These are phyloP conservation scores for Clavariopsis aquatica DNA, from an alignment of 495 filamentous ascomycete genomes.

Conservation along the genomic window DNA sequence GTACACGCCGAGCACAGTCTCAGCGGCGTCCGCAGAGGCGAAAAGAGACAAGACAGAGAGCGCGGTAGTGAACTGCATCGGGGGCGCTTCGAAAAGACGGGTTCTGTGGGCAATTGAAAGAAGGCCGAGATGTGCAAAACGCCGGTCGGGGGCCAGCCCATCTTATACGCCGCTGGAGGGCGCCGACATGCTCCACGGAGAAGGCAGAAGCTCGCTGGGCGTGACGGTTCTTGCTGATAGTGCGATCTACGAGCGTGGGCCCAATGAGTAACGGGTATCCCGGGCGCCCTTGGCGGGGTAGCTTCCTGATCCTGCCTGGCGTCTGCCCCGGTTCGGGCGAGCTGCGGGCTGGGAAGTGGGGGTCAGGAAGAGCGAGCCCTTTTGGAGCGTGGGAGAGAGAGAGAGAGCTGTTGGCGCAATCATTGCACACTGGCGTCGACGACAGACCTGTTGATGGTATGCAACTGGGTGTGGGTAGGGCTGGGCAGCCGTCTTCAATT, in stretches of 20 bases:
- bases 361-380: too few species aligned
- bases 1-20: slow-evolving; percentile 64
- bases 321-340: slow-evolving; percentile 7
- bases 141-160: neutral
- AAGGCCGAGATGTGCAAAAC: neutral
- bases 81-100: neutral
- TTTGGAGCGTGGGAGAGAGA: too few species aligned
- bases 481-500: too few species aligned
- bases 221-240: neutral
- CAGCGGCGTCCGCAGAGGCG: slow-evolving; percentile 50
- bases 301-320: neutral
- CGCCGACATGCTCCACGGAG: neutral
- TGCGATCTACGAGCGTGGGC: neutral
- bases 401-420: too few species aligned
- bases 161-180: neutral
- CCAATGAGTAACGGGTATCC: neutral
- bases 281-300: slow-evolving; percentile 4
- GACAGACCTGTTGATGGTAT: too few species aligned
- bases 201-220: neutral
- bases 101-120: neutral
- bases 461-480: too few species aligned
- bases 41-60: slow-evolving; percentile 29
- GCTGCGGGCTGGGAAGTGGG: too few species aligned
- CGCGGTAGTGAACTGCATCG: slow-evolving; percentile 13
- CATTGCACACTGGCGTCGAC: too few species aligned